Evolutionary conservation across 352 stramenopile species (phyloP), one percentile per base, ranked within the genome.

Genomic region (Globisporangium perplexum): DNA sequence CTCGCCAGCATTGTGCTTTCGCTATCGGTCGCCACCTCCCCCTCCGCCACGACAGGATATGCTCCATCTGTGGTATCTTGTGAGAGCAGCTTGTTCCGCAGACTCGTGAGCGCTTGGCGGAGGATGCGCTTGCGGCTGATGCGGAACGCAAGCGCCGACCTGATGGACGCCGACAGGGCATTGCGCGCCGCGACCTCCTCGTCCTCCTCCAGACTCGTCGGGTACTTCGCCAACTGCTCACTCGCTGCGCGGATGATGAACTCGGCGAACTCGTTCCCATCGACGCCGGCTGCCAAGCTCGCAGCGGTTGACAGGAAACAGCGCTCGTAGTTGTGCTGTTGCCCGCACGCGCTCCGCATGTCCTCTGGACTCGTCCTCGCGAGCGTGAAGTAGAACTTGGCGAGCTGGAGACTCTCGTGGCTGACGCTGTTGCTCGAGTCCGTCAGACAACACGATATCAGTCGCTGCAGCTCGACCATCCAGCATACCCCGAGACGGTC

Each of bases 121-220:
- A 90, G 43, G 58, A 88, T 75, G 18, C 60, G 52, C 59, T 88
- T 89, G 30, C 77, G 72, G 35, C 68, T 84, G 10, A 62, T 18
- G 1, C 80, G 75, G 46, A 88, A 89, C 7, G 28, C 26, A 20
- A 87, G 48, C 22, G 69, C 69, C 24, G 80, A 43, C 4, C 28
- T 33, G 33, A 43, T 11, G 15, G 35, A 31, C 7, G 33, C 15
- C 43, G 53, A 20, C 1, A 10, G 8, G 18, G 43, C 36, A 12
- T 33, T 57, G 28, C 12, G 30, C 17, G 15, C n/a, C 22, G 61
- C 41, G 11, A 30, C 18, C 7, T 58, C 31, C 8, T 47, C n/a
- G 31, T 90, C 78, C 1, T 80, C 57, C 0, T 63, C 42, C 15
- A 74, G 17, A 17, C 59, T 75, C n/a, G 77, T 88, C 4, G 62